These are phyloP conservation scores for Sarcomyxa edulis DNA, from an alignment of 768 basidiomycete genomes.

Conservation along the genomic window DNA sequence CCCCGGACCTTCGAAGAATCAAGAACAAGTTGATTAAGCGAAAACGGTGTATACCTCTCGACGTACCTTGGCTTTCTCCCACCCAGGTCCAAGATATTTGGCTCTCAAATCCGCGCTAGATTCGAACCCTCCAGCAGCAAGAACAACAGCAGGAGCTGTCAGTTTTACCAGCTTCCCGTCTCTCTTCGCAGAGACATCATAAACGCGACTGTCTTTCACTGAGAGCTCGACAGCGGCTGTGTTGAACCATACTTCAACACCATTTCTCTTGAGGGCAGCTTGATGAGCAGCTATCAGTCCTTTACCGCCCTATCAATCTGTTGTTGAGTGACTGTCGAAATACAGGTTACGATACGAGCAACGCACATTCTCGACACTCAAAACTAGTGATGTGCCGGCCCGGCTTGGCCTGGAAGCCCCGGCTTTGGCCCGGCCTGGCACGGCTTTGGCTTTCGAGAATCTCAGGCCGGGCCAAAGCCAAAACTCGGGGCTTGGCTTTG, in stretches of 20 bases:
- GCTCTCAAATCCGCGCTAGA: conserved; percentile 45
- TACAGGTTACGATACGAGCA: too few species aligned
- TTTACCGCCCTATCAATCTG: conserved; percentile 68
- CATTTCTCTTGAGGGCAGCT: conserved; percentile 38
- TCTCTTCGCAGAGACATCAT: conserved; percentile 40
- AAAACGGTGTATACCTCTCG: conserved; percentile 1
- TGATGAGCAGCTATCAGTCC: conserved; percentile 57
- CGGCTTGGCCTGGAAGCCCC: conserved; percentile 15
- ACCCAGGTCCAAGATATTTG: conserved; percentile 52
- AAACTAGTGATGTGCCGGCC: conserved; percentile 19
- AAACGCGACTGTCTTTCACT: conserved; percentile 32
- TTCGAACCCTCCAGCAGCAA: conserved; percentile 68
- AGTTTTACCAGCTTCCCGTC: conserved; percentile 31
- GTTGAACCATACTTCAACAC: conserved; percentile 55
- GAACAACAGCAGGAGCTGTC: conserved; percentile 39
- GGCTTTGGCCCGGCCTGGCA: conserved; percentile 19
- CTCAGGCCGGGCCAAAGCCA: conserved; percentile 11
- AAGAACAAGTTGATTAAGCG: neutral
- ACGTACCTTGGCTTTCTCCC: conserved; percentile 52
- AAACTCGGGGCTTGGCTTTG: conserved; percentile 8
- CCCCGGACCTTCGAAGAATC: conserved; percentile 49
- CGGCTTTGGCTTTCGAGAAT: conserved; percentile 15
- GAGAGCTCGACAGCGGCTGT: conserved; percentile 37
- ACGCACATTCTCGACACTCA: too few species aligned
- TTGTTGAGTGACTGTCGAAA: too few species aligned